Evolutionary conservation across 73 alveolate genomes (phyloP), one percentile per base, ranked within the genome.

Genomic region (Halteria grandinella): DNA sequence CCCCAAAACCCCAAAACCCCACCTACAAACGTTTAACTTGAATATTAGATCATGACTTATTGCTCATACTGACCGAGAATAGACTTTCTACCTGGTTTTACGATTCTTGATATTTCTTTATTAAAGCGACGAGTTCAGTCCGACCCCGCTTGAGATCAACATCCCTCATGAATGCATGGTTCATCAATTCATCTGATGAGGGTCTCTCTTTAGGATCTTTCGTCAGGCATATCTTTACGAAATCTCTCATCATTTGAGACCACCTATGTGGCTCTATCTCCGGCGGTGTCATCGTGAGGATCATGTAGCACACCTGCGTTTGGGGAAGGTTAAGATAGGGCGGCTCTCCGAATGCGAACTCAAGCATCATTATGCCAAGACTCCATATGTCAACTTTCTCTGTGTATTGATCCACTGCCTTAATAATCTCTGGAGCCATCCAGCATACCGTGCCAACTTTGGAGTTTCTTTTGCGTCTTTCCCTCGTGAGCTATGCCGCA

Each of bases 401-500:
- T 18, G 78, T 88, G 70, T 91, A 91, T 79, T 62, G 72, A 21
- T 66, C 80, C 7, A 57, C 49, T 39, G 92, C 96, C 75, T 62
- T 75, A 37, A 92, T 87, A 12, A 93, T 79, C 73, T 93, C 98
- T 17, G 98, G 98, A 0, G 98, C 98, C 97, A 93, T 93, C 95
- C 97, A 93, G 49, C 97, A 90, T 34, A 93, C 69, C 50, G 96
- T 93, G 0, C 98, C 98, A n/a, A 93, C 96, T 84, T 73, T 89
- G 8, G 97, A 84, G 18, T 90, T 81, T 85, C 95, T 93, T 73
- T 83, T 76, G n/a, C 93, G 79, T 50, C 83, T 91, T 59, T 93
- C 97, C 77, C 79, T 78, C 23, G 90, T 88, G 12, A 93, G 72
- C 70, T 86, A 72, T 15, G 97, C 96, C 24, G 96, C 88, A 47